Conservation (phyloP, 257 asterid species). For the Paulownia fortunei region DNA sequence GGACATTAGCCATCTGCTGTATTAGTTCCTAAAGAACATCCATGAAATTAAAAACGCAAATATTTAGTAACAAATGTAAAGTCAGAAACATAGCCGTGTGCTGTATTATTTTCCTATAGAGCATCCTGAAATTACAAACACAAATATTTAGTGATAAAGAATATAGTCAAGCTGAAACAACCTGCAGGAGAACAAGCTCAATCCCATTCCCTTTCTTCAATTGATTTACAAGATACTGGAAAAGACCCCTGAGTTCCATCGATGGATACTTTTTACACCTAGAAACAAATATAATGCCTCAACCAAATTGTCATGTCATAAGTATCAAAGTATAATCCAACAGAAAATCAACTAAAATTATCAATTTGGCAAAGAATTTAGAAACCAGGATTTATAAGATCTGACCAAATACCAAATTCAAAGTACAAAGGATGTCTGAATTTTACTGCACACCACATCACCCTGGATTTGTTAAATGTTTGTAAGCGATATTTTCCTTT, state of each 20-base stretch:
- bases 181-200: slow-evolving; percentile 98
- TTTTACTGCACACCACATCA: not conserved
- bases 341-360: slow-evolving; percentile 29
- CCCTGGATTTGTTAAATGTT: not conserved
- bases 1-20: slow-evolving; percentile 99
- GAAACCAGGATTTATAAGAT: not conserved
- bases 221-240: slow-evolving; percentile 97
- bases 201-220: slow-evolving; percentile 96
- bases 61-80: slow-evolving; percentile 27
- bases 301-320: slow-evolving; percentile 21
- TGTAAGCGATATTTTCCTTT: not conserved
- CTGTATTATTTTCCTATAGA: slow-evolving; percentile 63
- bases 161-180: slow-evolving; percentile 24
- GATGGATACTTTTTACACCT: slow-evolving; percentile 99
- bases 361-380: not conserved
- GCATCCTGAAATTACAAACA: slow-evolving; percentile 33
- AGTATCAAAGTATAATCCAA: slow-evolving; percentile 26
- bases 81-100: slow-evolving; percentile 57
- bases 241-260: slow-evolving; percentile 98
- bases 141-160: not conserved
- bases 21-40: slow-evolving; percentile 79
- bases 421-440: not conserved
- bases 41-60: slow-evolving; percentile 31
- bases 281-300: slow-evolving; percentile 30
- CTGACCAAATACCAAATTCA: not conserved